Base-by-base conservation (phyloP, 139 green algal genomes). In the Auxenochlorella pyrenoidosa region DNA sequence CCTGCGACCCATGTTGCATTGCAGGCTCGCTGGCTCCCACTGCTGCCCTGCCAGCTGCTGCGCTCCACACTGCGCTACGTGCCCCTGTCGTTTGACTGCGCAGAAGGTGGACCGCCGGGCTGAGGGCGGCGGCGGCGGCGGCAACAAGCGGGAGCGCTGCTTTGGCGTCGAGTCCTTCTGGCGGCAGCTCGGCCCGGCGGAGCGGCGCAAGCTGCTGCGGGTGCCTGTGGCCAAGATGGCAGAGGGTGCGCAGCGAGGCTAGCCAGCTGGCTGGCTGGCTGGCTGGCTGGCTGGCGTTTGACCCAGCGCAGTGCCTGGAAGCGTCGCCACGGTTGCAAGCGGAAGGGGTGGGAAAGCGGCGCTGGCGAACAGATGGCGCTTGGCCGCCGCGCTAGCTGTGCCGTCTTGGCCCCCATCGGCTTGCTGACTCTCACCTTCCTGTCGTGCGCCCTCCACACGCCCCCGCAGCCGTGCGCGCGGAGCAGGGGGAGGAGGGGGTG, bases 131-230 rank as follows among this genome's bases (percentile, higher is more conserved):
- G 63, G 63, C 38, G 40, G 34, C 28, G 77, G n/a, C 40, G 77
- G 59, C 79, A 89, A 5, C 65, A 89, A 87, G 26, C 76, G 66
- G 16, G 88, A 91, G 66, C 75, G 88, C 18, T 91, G 75, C 41
- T 38, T 78, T 3, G 75, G 60, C 18, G 84, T 91, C 28, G 83
- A 89, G 78, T 41, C 58, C 13, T 91, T 82, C 40, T 91, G 88
- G 88, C 83, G 75, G 21, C 71, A 79, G 70, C 60, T 89, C 82
- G 43, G 38, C 13, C 83, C 72, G 40, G 32, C 36, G 13, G 18
- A 81, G 47, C 82, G 84, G 26, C 59, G 75, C 15, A 44, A 72
- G 68, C 51, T 88, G 41, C 43, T 91, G 66, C 54, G 75, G 6
- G 88, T 34, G 8, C 84, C 88, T 13, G 44, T 91, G 5, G 38